Conservation (phyloP, 1,284 basidiomycete species). For the Inonotus obliquus region DNA sequence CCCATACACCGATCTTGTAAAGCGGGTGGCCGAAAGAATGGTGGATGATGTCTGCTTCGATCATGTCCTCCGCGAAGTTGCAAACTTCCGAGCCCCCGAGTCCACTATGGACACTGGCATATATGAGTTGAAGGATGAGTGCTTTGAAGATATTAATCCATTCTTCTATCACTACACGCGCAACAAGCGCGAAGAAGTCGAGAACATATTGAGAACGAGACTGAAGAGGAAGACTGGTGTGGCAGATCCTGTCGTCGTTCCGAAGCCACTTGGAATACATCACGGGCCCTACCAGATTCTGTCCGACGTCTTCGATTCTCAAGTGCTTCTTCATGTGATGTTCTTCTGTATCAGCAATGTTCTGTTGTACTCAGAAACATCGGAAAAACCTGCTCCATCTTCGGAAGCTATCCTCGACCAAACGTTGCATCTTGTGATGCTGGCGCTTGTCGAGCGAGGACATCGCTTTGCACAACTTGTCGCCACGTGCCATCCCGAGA, state of each 20-base stretch:
- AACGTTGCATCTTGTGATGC: conserved; percentile 79
- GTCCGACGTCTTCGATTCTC: conserved; percentile 56
- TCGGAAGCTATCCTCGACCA: conserved; percentile 90
- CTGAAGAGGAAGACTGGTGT: conserved; percentile 62
- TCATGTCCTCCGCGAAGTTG: conserved; percentile 72
- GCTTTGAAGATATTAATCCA: conserved; percentile 86
- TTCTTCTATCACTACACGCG: conserved; percentile 96
- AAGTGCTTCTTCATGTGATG: conserved; percentile 68
- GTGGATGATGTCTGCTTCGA: conserved; percentile 87
- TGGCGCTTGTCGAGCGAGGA: conserved; percentile 70
- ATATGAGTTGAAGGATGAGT: conserved; percentile 85
- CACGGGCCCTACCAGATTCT: conserved; percentile 65
- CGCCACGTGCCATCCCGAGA: conserved; percentile 50
- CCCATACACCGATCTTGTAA: conserved; percentile 89
- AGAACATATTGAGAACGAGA: conserved; percentile 68
- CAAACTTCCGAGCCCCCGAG: conserved; percentile 82
- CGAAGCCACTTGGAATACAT: conserved; percentile 60
- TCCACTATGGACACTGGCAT: conserved; percentile 74
- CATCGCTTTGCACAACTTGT: conserved; percentile 56
- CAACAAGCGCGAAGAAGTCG: conserved; percentile 94
- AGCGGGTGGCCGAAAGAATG: conserved; percentile 86
- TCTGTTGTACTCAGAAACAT: conserved; percentile 52
- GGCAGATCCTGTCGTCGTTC: conserved; percentile 69
- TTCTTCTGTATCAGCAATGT: conserved; percentile 75
- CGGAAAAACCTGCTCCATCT: conserved; percentile 58